A percentile compares a stretch with the other conserved stretches of the same genome.
phyloP scores from a whole-genome alignment of 2,329 filamentous ascomycete species.

The Phyllosticta citrichinensis region DNA sequence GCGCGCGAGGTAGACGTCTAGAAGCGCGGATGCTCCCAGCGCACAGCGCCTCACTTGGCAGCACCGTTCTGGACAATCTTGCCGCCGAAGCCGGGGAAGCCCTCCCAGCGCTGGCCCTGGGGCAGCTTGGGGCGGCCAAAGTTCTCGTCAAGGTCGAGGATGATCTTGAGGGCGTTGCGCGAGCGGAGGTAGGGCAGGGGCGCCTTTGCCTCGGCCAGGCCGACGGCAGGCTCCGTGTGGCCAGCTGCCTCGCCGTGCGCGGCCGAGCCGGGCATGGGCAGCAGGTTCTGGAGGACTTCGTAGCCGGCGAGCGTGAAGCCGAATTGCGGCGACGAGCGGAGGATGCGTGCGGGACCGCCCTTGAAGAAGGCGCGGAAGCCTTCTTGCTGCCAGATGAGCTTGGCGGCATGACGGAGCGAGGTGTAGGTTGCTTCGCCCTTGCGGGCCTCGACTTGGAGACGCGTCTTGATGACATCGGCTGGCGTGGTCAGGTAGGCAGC shows the following conservation, averaged over 20 bases:
- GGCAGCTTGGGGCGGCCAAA: constrained; percentile 67
- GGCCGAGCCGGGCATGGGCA: constrained; percentile 63
- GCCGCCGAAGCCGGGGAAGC: constrained; percentile 28
- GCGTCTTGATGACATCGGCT: constrained; percentile 98
- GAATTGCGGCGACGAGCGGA: constrained; percentile 93
- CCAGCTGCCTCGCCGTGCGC: constrained; percentile 41
- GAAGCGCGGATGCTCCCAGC: not conserved
- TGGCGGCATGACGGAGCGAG: constrained; percentile 74
- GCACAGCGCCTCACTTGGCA: constrained; percentile 7
- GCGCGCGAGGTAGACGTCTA: not conserved
- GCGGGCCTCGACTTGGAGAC: constrained; percentile 90
- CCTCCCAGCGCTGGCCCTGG: constrained; percentile 24
- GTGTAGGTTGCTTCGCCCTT: constrained; percentile 89
- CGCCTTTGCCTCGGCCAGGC: constrained; percentile 52
- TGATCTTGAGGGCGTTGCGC: constrained; percentile 88
- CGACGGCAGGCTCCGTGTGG: constrained; percentile 52
- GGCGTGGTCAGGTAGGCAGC: constrained; percentile 82
- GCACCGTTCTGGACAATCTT: constrained; percentile 14
- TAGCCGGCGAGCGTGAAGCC: constrained; percentile 95
- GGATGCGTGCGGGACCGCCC: constrained; percentile 86
- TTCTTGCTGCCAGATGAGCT: constrained; percentile 78
- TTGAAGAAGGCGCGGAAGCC: constrained; percentile 98
- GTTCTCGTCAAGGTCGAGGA: constrained; percentile 86
- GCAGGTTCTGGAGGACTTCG: constrained; percentile 71
- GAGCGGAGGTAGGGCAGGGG: constrained; percentile 60